Evolutionary conservation across 306 rosid genomes (phyloP).

Genomic region (Crotalaria pallida): DNA sequence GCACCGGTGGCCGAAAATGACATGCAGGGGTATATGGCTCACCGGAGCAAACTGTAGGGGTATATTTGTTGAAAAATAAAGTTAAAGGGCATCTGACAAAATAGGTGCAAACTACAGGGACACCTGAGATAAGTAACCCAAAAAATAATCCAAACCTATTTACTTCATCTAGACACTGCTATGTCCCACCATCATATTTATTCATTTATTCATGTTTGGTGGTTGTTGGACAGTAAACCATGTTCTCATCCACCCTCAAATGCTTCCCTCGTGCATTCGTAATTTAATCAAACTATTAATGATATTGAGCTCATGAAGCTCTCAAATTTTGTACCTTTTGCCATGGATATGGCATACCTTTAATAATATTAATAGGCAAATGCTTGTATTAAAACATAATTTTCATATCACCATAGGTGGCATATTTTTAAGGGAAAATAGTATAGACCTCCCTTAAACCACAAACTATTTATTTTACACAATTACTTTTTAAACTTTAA

Average conservation of each 20-base stretch:
- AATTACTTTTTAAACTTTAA: too few species aligned
- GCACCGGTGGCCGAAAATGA: too few species aligned
- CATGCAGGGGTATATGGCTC: too few species aligned
- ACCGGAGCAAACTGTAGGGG: too few species aligned
- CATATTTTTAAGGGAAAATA: too few species aligned
- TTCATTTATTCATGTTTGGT: not conserved
- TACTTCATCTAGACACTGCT: not conserved
- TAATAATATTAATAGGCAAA: too few species aligned
- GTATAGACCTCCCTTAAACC: too few species aligned
- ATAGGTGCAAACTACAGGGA: too few species aligned
- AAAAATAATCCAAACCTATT: not conserved
- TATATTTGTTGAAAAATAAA: too few species aligned
- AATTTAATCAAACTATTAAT: slow-evolving; percentile 8
- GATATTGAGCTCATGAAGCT: slow-evolving; percentile 6
- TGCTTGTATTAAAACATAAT: not conserved
- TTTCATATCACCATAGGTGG: not conserved
- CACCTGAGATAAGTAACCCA: too few species aligned
- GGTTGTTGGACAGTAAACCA: not conserved
- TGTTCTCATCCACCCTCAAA: not conserved
- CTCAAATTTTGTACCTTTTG: not conserved
- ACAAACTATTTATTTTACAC: too few species aligned
- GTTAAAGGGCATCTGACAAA: too few species aligned
- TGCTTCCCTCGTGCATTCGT: not conserved
- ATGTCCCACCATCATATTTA: not conserved
- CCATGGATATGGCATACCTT: not conserved